Evolutionary conservation across 306 rosid species (phyloP).

Genomic region (Vigna angularis): DNA sequence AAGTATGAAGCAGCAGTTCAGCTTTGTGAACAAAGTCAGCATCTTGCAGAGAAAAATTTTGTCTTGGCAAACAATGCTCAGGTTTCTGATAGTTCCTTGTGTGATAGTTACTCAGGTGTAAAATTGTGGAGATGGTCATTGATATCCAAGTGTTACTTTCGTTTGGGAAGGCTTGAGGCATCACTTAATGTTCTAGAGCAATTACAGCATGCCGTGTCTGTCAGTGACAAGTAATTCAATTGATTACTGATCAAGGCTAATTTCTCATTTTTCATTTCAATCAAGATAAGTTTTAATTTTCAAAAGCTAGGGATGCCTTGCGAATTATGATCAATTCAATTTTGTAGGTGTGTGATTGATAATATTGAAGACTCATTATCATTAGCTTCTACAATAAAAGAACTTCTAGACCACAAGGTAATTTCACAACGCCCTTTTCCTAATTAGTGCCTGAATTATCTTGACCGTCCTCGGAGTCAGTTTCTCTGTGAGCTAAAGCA

Average conservation of each 20-base stretch:
- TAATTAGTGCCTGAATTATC: slow-evolving; percentile 26
- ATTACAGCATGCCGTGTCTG: slow-evolving; percentile 59
- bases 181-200: slow-evolving; percentile 76
- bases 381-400: slow-evolving; percentile 67
- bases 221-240: slow-evolving; percentile 61
- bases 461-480: slow-evolving; percentile 31
- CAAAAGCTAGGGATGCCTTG: slow-evolving; percentile 44
- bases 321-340: slow-evolving; percentile 46
- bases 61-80: slow-evolving; percentile 38
- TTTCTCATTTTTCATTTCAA: slow-evolving; percentile 43
- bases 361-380: slow-evolving; percentile 54
- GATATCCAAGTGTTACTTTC: slow-evolving; percentile 86
- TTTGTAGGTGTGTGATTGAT: slow-evolving; percentile 56
- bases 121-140: slow-evolving; percentile 85
- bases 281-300: slow-evolving; percentile 19
- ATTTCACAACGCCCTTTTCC: slow-evolving; percentile 39
- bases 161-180: slow-evolving; percentile 84
- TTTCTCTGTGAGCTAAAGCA: not conserved
- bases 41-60: slow-evolving; percentile 79
- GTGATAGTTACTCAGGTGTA: slow-evolving; percentile 48
- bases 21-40: slow-evolving; percentile 75
- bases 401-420: slow-evolving; percentile 76
- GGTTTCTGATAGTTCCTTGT: slow-evolving; percentile 45
- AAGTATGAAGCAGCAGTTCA: slow-evolving; percentile 79
- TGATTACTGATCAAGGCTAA: slow-evolving; percentile 31